These are phyloP conservation scores for Pseudohalonectria lignicola DNA, from an alignment of 2,329 filamentous ascomycete species.

Conservation along the genomic window DNA sequence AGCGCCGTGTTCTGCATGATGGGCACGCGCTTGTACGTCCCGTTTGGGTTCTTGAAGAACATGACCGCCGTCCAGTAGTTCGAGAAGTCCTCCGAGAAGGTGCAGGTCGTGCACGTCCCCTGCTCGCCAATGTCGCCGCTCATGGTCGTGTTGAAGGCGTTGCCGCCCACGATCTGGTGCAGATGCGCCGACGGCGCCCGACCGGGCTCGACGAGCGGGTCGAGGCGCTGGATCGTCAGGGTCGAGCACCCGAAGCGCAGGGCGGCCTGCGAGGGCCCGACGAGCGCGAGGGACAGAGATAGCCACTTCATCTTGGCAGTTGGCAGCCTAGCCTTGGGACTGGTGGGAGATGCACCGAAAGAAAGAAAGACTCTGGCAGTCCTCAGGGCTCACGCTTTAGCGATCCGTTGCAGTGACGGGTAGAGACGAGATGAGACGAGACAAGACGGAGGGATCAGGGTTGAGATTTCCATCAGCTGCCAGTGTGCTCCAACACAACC, in stretches of 20 bases:
- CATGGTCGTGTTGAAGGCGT: slow-evolving; percentile 13
- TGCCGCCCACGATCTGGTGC: slow-evolving; percentile 14
- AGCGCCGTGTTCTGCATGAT: slow-evolving; percentile 14
- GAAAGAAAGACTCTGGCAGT: no score
- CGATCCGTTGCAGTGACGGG: no score
- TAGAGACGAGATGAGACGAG: no score
- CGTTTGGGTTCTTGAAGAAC: slow-evolving; percentile 12
- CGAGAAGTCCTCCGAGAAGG: slow-evolving; percentile 19
- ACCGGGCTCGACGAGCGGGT: slow-evolving; percentile 14
- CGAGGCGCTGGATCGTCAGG: slow-evolving; percentile 15
- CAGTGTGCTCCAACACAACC: no score
- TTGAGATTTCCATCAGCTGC: no score
- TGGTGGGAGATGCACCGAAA: no score
- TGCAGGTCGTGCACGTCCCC: slow-evolving; percentile 21
- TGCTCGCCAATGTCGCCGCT: slow-evolving; percentile 15
- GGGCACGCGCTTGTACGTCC: slow-evolving; percentile 19
- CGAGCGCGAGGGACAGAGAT: slow-evolving; percentile 9
- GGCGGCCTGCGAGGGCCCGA: slow-evolving; percentile 10
- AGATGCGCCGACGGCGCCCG: slow-evolving; percentile 10
- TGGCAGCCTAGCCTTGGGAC: no score
- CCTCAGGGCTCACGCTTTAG: no score
- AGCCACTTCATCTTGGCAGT: slow-evolving; percentile 11
- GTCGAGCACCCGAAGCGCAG: slow-evolving; percentile 19
- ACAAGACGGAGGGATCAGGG: no score
- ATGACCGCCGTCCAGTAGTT: slow-evolving; percentile 21